Conservation (phyloP, 2,329 filamentous ascomycete genomes). For the Ophiocordyceps unilateralis region DNA sequence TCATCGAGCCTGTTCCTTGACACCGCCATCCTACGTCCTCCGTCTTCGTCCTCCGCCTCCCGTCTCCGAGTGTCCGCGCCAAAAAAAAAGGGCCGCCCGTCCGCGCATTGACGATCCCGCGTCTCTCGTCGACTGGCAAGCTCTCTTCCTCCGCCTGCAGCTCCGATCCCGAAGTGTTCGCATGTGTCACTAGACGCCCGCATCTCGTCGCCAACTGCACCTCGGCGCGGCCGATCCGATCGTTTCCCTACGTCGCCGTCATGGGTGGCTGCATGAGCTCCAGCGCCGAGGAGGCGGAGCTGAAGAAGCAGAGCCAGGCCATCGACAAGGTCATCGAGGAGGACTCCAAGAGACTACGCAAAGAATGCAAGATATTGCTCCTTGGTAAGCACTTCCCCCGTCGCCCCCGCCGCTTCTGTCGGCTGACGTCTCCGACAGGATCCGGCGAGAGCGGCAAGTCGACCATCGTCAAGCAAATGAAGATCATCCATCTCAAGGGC, state of each 20-base stretch:
- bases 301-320: slow-evolving; percentile 90
- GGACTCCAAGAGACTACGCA: slow-evolving; percentile 76
- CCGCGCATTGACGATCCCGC: background rate
- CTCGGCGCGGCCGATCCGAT: background rate
- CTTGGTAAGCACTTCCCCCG: slow-evolving; percentile 43
- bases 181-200: slow-evolving; percentile 1
- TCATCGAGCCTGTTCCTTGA: too few relatives aligned
- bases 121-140: too few relatives aligned
- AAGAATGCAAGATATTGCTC: slow-evolving; percentile 97
- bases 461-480: slow-evolving; percentile 99
- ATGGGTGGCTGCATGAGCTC: slow-evolving; percentile 95
- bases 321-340: slow-evolving; percentile 92
- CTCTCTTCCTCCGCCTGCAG: too few relatives aligned
- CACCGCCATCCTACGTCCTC: background rate
- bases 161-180: background rate
- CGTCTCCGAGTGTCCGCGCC: too few relatives aligned
- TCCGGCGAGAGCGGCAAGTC: slow-evolving; percentile 98
- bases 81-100: background rate
- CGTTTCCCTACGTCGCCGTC: slow-evolving; percentile 5
- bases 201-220: background rate
- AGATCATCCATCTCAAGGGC: slow-evolving; percentile 97
- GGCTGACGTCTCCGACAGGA: slow-evolving; percentile 32
- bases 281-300: slow-evolving; percentile 69
- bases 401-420: slow-evolving; percentile 2
- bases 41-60: background rate